Conservation (phyloP, 371 early-diverging fungal species). For the Mucor sp. region DNA sequence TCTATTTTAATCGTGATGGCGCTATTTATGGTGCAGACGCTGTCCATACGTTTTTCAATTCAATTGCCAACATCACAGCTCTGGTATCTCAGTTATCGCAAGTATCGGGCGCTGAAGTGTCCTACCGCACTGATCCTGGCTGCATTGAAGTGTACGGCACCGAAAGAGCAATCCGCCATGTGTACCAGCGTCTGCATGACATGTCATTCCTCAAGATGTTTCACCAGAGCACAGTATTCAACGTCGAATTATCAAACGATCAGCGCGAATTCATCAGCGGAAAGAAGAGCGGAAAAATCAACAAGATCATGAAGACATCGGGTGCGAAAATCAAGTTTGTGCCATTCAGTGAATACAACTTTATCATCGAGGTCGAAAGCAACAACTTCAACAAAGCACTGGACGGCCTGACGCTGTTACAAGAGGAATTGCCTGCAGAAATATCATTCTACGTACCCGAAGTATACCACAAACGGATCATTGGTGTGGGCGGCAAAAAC, state of each 20-base stretch:
- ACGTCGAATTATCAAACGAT: constrained; percentile 70
- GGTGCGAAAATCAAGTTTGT: constrained; percentile 57
- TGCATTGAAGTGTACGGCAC: constrained; percentile 67
- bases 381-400: constrained; percentile 50
- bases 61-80: constrained; percentile 35
- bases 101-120: constrained; percentile 59
- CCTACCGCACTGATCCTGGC: constrained; percentile 44
- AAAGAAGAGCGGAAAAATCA: constrained; percentile 90
- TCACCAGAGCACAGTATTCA: constrained; percentile 40
- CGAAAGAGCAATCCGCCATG: constrained; percentile 58
- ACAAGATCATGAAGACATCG: constrained; percentile 79
- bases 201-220: constrained; percentile 49
- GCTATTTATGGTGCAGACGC: constrained; percentile 24
- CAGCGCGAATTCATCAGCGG: constrained; percentile 88
- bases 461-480: constrained; percentile 87
- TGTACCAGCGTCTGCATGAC: constrained; percentile 55
- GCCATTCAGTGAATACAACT: constrained; percentile 68
- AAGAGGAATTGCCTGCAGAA: constrained; percentile 83
- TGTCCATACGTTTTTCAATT: constrained; percentile 31
- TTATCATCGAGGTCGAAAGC: constrained; percentile 67
- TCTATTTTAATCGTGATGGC: constrained; percentile 49
- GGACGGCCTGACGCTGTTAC: constrained; percentile 66
- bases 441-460: constrained; percentile 85
- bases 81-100: constrained; percentile 54
- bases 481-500: constrained; percentile 92